phyloP scores from a whole-genome alignment of 345 rosid genomes.

The Trapa incisa region DNA sequence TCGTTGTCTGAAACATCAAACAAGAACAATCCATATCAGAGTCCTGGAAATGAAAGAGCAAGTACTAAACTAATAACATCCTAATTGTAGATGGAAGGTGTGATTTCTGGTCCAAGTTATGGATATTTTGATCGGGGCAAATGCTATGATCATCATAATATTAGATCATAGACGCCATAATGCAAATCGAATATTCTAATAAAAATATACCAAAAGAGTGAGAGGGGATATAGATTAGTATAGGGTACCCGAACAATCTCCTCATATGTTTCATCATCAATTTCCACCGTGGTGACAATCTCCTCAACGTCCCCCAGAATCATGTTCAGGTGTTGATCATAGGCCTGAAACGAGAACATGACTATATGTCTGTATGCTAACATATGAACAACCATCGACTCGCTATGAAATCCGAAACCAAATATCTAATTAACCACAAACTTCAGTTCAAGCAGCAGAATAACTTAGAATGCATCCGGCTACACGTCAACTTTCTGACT shows the following conservation, averaged over 20 bases:
- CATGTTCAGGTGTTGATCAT: conserved; percentile 99
- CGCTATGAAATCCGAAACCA: no score
- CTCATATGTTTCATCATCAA: conserved; percentile 96
- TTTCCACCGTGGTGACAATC: conserved; percentile 81
- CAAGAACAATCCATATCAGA: not conserved
- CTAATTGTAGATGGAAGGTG: not conserved
- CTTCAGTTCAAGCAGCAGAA: no score
- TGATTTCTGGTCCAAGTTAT: not conserved
- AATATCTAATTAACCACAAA: no score
- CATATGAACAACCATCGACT: no score
- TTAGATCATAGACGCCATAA: not conserved
- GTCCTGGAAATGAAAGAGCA: not conserved
- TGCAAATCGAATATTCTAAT: not conserved
- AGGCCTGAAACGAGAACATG: conserved; percentile 47
- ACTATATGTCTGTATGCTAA: no score
- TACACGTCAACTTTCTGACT: no score
- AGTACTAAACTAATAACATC: not conserved
- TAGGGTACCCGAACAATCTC: conserved; percentile 88
- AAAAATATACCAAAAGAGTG: not conserved
- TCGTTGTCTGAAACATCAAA: conserved; percentile 48
- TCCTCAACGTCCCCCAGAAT: conserved; percentile 99
- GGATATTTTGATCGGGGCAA: not conserved
- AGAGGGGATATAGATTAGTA: not conserved
- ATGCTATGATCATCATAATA: no score
- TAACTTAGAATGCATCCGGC: no score